Conservation (phyloP, 140 eudicot genomes). For the Erigeron philadelphicus region DNA sequence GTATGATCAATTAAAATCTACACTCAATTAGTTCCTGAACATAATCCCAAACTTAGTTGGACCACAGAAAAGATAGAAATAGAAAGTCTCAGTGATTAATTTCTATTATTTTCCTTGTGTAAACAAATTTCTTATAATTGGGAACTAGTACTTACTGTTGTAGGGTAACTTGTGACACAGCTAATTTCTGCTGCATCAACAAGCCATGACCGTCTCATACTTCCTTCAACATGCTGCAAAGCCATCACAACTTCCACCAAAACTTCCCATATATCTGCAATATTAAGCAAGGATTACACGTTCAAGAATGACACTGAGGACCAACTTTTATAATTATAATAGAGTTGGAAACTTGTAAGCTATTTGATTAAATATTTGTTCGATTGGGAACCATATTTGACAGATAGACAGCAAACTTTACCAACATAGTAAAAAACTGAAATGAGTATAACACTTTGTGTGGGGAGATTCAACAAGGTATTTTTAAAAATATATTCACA, state of each 20-base stretch:
- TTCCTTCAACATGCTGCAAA: conserved; percentile 62
- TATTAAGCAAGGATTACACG: conserved; percentile 7
- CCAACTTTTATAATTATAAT: background rate
- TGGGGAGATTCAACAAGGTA: conserved; percentile 1
- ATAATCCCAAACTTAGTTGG: background rate
- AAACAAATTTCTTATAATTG: background rate
- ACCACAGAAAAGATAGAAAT: background rate
- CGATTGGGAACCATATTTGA: background rate
- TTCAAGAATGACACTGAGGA: background rate
- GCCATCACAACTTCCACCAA: conserved; percentile 61
- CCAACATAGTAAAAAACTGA: background rate
- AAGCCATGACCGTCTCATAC: conserved; percentile 75
- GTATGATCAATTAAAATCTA: background rate
- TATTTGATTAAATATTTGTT: background rate
- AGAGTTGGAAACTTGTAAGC: background rate
- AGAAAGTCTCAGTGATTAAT: background rate
- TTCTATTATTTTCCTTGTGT: background rate
- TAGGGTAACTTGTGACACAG: conserved; percentile 70
- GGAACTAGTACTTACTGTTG: conserved; percentile 46
- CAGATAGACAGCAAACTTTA: background rate
- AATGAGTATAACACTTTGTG: background rate
- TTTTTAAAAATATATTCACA: background rate
- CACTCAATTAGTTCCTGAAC: conserved; percentile 1
- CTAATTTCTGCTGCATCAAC: conserved; percentile 73
- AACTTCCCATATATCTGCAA: conserved; percentile 71